phyloP scores from a whole-genome alignment of 2,329 filamentous ascomycete species.

The Xylariaceae sp. region DNA sequence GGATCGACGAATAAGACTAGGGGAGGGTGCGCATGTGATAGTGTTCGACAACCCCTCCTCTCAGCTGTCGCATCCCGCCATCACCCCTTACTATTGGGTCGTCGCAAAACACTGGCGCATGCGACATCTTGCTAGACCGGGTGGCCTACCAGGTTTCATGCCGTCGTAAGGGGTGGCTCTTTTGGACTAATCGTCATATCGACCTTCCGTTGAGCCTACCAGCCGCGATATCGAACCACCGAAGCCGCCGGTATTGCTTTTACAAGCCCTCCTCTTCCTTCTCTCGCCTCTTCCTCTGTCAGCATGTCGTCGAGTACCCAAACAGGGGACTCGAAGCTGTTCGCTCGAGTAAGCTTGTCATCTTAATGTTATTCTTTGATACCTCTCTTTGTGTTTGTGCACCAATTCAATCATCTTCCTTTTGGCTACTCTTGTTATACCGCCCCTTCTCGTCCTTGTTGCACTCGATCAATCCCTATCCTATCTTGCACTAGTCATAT shows the following conservation, averaged over 20 bases:
- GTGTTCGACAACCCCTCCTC: slow-evolving; percentile 28
- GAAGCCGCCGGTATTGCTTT: slow-evolving; percentile 31
- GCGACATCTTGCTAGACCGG: slow-evolving; percentile 20
- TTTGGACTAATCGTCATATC: slow-evolving; percentile 19
- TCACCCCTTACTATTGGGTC: slow-evolving; percentile 35
- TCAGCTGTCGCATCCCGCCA: slow-evolving; percentile 31
- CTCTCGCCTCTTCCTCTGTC: slow-evolving; percentile 29
- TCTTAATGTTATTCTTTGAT: slow-evolving; percentile 14
- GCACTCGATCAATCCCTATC: not conserved
- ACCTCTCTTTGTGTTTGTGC: slow-evolving; percentile 1
- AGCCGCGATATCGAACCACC: slow-evolving; percentile 27
- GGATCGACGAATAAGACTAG: slow-evolving; percentile 27
- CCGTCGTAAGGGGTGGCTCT: slow-evolving; percentile 9
- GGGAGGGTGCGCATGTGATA: slow-evolving; percentile 35
- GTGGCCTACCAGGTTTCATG: no score
- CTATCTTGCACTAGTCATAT: not conserved
- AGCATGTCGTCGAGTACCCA: slow-evolving; percentile 68
- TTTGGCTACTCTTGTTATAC: not conserved
- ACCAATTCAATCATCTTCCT: slow-evolving; percentile 12
- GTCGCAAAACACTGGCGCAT: slow-evolving; percentile 29
- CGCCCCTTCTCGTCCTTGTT: not conserved
- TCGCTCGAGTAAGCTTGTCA: slow-evolving; percentile 79
- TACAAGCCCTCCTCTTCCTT: slow-evolving; percentile 23
- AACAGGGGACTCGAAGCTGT: slow-evolving; percentile 94
- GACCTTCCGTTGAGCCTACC: slow-evolving; percentile 19